These are phyloP conservation scores for Hymenoscyphus linearis DNA, from an alignment of 2,329 filamentous ascomycete species.

Conservation along the genomic window DNA sequence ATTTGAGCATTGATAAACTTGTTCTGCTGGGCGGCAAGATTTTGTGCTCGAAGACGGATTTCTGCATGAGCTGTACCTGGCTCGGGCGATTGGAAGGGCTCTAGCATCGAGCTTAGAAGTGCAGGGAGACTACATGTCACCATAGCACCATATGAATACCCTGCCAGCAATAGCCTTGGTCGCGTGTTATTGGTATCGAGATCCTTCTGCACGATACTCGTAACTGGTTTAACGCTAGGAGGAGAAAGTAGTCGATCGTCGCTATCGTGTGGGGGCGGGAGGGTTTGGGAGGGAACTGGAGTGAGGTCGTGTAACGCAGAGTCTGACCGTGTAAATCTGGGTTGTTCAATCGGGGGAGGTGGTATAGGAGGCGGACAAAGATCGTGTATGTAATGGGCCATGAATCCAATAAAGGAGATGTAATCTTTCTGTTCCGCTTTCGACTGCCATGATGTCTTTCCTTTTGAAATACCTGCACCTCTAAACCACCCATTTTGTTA, in stretches of 20 bases:
- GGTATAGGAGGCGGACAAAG: constrained; percentile 21
- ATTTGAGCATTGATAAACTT: constrained; percentile 20
- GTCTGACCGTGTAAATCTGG: constrained; percentile 16
- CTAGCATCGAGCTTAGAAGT: constrained; percentile 35
- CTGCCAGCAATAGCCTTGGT: constrained; percentile 56
- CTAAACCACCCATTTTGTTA: constrained; percentile 39
- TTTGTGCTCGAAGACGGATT: constrained; percentile 64
- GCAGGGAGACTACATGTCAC: constrained; percentile 69
- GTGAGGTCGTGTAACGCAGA: constrained; percentile 18
- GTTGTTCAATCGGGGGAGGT: constrained; percentile 5
- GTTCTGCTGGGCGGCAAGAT: constrained; percentile 59
- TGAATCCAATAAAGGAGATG: constrained; percentile 72
- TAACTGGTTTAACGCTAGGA: neutral
- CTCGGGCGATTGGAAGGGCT: constrained; percentile 51
- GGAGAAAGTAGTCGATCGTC: constrained; percentile 7
- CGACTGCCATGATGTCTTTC: constrained; percentile 81
- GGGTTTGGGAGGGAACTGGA: constrained; percentile 24
- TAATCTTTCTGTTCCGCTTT: constrained; percentile 80
- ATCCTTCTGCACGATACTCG: neutral
- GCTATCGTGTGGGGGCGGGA: constrained; percentile 12
- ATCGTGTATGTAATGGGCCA: constrained; percentile 65
- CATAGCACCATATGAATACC: constrained; percentile 89
- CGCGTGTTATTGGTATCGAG: constrained; percentile 1
- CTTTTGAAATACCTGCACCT: constrained; percentile 69
- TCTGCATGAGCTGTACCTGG: constrained; percentile 58